Evolutionary conservation across 371 early-diverging fungal species (phyloP).

Genomic region (Phascolomyces articulosus): DNA sequence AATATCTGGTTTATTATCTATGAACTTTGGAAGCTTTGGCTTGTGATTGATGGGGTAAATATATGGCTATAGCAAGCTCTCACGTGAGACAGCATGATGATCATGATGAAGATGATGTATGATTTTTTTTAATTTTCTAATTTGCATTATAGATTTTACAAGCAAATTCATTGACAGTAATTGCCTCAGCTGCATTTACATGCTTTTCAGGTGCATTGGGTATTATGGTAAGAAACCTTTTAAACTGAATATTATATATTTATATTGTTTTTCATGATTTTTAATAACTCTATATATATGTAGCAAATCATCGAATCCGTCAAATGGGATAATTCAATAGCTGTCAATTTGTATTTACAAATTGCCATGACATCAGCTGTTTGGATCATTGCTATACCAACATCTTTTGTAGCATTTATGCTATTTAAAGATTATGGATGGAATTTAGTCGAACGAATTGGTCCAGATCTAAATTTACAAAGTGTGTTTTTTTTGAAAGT

Average conservation of each 20-base stretch:
- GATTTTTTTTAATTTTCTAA: neutral
- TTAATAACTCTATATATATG: neutral
- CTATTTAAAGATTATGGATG: constrained; percentile 18
- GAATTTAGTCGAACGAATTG: constrained; percentile 11
- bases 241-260: too few species aligned
- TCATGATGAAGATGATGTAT: neutral
- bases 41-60: constrained; percentile 22
- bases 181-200: constrained; percentile 13
- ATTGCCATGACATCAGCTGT: constrained; percentile 18
- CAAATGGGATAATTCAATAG: constrained; percentile 6
- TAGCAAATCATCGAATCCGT: constrained; percentile 19
- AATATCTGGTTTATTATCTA: constrained; percentile 24
- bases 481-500: neutral
- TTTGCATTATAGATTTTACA: constrained; percentile 14
- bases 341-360: constrained; percentile 19
- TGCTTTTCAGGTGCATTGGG: constrained; percentile 22
- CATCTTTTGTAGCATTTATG: constrained; percentile 13
- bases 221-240: constrained; percentile 10
- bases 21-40: constrained; percentile 21
- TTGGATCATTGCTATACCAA: constrained; percentile 11
- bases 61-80: neutral
- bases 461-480: constrained; percentile 13
- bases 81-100: neutral
- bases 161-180: constrained; percentile 19
- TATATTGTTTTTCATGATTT: too few species aligned